Evolutionary conservation across 2,329 filamentous ascomycete genomes (phyloP).

Genomic region (Coleophoma crateriformis): DNA sequence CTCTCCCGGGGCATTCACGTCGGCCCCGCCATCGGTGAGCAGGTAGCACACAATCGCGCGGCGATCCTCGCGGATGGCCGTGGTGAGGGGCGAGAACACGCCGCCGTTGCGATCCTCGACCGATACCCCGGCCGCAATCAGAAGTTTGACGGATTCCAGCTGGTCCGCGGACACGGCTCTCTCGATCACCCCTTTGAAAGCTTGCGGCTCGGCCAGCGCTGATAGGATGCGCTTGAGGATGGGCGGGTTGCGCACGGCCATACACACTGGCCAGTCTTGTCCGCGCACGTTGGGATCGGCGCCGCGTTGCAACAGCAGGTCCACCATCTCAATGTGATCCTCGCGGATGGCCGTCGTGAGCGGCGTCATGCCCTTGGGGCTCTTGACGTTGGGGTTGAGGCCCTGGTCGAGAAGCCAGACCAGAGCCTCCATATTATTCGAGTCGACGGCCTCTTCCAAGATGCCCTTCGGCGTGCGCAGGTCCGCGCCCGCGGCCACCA

Average conservation of each 20-base stretch:
- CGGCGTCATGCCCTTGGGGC: constrained; percentile 51
- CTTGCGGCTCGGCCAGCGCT: constrained; percentile 50
- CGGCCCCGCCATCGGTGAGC: constrained; percentile 54
- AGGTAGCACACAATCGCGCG: constrained; percentile 57
- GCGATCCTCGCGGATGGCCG: constrained; percentile 57
- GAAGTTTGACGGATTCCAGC: constrained; percentile 59
- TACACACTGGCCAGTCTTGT: constrained; percentile 65
- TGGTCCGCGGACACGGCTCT: constrained; percentile 63
- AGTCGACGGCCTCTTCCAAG: constrained; percentile 56
- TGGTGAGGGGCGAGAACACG: constrained; percentile 65
- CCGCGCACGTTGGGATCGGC: constrained; percentile 59
- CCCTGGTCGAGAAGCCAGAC: constrained; percentile 55
- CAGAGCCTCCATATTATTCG: constrained; percentile 56
- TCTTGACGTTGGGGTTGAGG: constrained; percentile 55
- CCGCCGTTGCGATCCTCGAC: constrained; percentile 69
- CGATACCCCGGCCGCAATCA: constrained; percentile 36
- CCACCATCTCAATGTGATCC: constrained; percentile 52
- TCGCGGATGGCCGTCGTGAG: constrained; percentile 62
- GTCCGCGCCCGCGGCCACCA: constrained; percentile 56
- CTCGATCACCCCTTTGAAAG: constrained; percentile 63
- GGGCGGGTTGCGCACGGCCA: constrained; percentile 57
- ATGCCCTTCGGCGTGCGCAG: constrained; percentile 58
- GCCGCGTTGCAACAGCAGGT: constrained; percentile 50
- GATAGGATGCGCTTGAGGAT: constrained; percentile 55
- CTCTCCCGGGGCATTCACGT: constrained; percentile 63